Conservation (phyloP, 23 red algal species). For the Agarophyton chilense region DNA sequence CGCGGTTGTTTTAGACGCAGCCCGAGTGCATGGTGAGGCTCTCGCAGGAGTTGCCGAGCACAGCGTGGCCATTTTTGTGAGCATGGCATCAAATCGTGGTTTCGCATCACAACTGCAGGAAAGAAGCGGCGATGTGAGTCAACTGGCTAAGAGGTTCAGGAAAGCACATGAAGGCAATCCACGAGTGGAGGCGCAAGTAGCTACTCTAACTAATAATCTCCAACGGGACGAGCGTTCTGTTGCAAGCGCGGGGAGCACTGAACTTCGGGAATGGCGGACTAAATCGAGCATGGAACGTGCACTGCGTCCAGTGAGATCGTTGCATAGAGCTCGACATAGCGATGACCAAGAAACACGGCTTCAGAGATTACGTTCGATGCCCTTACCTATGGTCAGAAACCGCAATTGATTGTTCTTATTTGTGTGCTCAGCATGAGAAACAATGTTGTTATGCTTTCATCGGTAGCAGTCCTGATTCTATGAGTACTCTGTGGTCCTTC, state of each 20-base stretch:
- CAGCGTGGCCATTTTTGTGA: slow-evolving; percentile 64
- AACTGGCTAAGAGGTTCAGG: slow-evolving; percentile 19
- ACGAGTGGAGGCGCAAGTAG: slow-evolving; percentile 41
- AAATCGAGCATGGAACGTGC: slow-evolving; percentile 37
- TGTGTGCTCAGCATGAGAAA: not conserved
- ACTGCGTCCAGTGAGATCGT: slow-evolving; percentile 34
- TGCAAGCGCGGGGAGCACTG: not conserved
- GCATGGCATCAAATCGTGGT: slow-evolving; percentile 34
- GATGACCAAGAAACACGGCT: slow-evolving; percentile 51
- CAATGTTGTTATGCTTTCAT: not conserved
- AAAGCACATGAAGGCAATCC: slow-evolving; percentile 43
- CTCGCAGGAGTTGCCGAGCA: slow-evolving; percentile 64
- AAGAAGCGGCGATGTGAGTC: slow-evolving; percentile 26
- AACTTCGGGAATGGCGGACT: slow-evolving; percentile 8
- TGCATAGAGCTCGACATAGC: not conserved
- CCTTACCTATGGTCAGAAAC: slow-evolving; percentile 38
- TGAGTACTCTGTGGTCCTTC: not conserved
- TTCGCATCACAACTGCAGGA: slow-evolving; percentile 43
- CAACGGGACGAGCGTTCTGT: slow-evolving; percentile 25
- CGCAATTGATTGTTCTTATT: not conserved
- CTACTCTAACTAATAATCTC: slow-evolving; percentile 3
- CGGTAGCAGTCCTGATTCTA: not conserved
- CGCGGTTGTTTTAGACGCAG: slow-evolving; percentile 29
- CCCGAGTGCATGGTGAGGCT: slow-evolving; percentile 31
- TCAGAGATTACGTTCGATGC: slow-evolving; percentile 60